A percentile compares a stretch with the other conserved stretches of the same genome.
phyloP scores from a whole-genome alignment of 2,329 filamentous ascomycete species.

The Trichoderma afroharzianum region DNA sequence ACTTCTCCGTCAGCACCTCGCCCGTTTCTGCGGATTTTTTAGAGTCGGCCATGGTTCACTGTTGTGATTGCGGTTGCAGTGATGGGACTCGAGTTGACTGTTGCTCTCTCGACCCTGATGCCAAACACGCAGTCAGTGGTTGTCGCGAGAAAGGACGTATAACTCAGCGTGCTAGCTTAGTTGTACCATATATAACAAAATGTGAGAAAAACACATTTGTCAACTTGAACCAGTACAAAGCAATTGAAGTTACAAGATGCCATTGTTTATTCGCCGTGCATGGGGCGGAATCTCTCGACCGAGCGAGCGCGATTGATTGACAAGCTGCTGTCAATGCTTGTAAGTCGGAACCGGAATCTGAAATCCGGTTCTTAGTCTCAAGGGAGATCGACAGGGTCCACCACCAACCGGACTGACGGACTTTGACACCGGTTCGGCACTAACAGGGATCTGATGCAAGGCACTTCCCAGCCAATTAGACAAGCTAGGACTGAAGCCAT shows the following conservation, averaged over 20 bases:
- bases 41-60: neutral
- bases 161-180: neutral
- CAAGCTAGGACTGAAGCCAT: neutral
- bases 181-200: neutral
- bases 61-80: neutral
- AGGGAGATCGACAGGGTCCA: neutral
- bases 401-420: neutral
- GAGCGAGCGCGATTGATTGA: neutral
- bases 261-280: neutral
- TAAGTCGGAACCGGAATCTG: neutral
- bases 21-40: neutral
- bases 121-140: neutral
- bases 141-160: neutral
- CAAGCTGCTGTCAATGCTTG: neutral
- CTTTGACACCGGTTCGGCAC: neutral
- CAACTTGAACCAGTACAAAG: neutral
- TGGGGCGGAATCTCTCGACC: neutral
- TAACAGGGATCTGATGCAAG: neutral
- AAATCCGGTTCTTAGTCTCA: neutral
- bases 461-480: neutral
- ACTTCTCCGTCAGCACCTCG: neutral
- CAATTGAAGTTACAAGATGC: neutral
- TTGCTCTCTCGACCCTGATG: neutral
- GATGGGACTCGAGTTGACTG: neutral
- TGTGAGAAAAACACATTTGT: neutral